phyloP scores from a whole-genome alignment of 305 asterid species.

The Rubia balearica region DNA sequence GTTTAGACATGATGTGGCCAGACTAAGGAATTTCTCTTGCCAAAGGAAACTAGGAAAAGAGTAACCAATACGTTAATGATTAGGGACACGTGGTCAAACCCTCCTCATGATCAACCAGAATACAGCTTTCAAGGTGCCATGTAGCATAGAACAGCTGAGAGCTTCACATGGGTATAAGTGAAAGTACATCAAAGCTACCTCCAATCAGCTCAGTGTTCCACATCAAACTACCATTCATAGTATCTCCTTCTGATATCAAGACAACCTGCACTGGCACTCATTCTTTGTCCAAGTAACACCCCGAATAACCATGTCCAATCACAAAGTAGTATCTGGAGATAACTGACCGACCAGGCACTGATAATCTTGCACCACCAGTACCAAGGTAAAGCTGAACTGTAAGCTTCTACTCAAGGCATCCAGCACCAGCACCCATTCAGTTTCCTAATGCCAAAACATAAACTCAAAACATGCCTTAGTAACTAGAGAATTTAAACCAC shows the following conservation, averaged over 20 bases:
- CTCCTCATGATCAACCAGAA: slow-evolving; percentile 17
- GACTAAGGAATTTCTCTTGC: slow-evolving; percentile 4
- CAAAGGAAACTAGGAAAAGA: slow-evolving; percentile 12
- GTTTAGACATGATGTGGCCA: slow-evolving; percentile 35
- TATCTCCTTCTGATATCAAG: slow-evolving; percentile 9
- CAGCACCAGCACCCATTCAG: not conserved
- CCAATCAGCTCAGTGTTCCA: slow-evolving; percentile 9
- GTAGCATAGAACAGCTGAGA: slow-evolving; percentile 3
- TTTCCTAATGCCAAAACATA: not conserved
- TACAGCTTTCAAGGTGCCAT: slow-evolving; percentile 14
- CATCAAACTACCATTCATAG: slow-evolving; percentile 9
- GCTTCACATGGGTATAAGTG: slow-evolving; percentile 8
- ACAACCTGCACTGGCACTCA: slow-evolving; percentile 1
- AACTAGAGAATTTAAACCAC: not conserved
- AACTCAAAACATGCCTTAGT: not conserved
- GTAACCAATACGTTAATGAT: slow-evolving; percentile 15
- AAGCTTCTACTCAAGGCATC: slow-evolving; percentile 14
- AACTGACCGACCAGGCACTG: slow-evolving; percentile 31
- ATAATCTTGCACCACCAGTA: slow-evolving; percentile 30
- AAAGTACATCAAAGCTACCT: slow-evolving; percentile 14
- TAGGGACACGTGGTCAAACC: slow-evolving; percentile 16
- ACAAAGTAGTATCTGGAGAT: slow-evolving; percentile 21
- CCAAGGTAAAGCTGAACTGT: slow-evolving; percentile 14
- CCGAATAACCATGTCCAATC: slow-evolving; percentile 16
- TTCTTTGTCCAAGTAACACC: slow-evolving; percentile 16